Conservation (phyloP, 495 filamentous ascomycete genomes). For the Aspergillus diversus region DNA sequence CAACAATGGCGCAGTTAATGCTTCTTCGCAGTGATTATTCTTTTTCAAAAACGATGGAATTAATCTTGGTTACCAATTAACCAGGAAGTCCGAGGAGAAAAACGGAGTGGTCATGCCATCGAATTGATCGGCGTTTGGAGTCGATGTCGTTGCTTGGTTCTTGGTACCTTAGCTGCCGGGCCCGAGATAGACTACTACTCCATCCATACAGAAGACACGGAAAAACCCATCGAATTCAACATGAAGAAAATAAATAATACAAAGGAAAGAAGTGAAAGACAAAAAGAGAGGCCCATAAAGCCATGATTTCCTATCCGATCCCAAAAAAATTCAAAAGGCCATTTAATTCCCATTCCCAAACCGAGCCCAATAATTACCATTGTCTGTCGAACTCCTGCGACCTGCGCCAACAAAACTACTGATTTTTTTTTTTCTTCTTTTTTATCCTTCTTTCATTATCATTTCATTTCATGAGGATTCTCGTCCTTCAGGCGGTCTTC, state of each 20-base stretch:
- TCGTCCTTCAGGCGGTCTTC: conserved; percentile 1
- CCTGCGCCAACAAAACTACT: conserved; percentile 15
- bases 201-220: not conserved
- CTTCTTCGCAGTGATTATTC: too few species aligned
- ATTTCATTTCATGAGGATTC: not conserved
- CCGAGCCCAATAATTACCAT: conserved; percentile 16
- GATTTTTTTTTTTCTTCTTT: not conserved
- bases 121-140: too few species aligned
- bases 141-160: too few species aligned
- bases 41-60: too few species aligned
- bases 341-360: conserved; percentile 12
- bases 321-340: conserved; percentile 7
- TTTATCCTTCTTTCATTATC: not conserved
- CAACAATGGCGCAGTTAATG: not conserved
- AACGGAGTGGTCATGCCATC: too few species aligned
- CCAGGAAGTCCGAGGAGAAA: too few species aligned
- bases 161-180: not conserved
- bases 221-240: not conserved
- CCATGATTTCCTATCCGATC: not conserved
- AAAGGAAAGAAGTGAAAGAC: conserved; percentile 18
- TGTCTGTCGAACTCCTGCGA: conserved; percentile 16
- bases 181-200: not conserved
- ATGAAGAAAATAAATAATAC: conserved; percentile 24
- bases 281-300: not conserved
- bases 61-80: too few species aligned